Conservation (phyloP, 495 filamentous ascomycete species). For the Astrocystis sublimbata region DNA sequence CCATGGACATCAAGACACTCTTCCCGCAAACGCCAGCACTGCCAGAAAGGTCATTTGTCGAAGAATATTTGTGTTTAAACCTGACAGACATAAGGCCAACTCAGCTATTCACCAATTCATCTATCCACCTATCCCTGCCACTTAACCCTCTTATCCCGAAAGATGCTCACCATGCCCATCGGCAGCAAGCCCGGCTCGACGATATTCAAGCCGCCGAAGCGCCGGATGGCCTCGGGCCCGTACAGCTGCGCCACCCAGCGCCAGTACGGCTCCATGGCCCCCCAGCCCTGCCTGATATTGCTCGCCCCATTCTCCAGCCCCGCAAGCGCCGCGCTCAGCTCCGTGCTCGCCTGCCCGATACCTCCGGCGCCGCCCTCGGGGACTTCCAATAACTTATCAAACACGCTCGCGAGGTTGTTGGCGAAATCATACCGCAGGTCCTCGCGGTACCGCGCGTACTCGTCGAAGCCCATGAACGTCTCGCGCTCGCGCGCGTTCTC, state of each 20-base stretch:
- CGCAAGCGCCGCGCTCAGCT: conserved; percentile 25
- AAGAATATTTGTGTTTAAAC: too few relatives aligned
- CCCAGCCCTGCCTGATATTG: conserved; percentile 34
- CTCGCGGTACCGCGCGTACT: conserved; percentile 56
- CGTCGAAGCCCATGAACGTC: conserved; percentile 55
- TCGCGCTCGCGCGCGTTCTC: conserved; percentile 24
- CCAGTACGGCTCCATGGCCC: conserved; percentile 58
- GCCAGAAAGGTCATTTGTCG: too few relatives aligned
- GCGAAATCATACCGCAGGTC: conserved; percentile 31
- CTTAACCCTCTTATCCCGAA: conserved; percentile 58
- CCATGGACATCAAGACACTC: too few relatives aligned
- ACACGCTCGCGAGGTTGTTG: conserved; percentile 33
- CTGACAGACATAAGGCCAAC: too few relatives aligned
- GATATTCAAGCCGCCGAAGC: conserved; percentile 63
- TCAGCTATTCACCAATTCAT: too few relatives aligned
- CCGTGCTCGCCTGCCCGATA: conserved; percentile 20
- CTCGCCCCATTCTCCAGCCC: conserved; percentile 16
- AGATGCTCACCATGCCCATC: conserved; percentile 64
- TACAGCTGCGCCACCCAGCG: conserved; percentile 63
- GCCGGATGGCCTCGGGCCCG: conserved; percentile 56
- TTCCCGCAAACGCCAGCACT: too few relatives aligned
- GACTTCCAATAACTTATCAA: conserved; percentile 39
- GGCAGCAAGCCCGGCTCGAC: conserved; percentile 63
- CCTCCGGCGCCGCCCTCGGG: background rate
- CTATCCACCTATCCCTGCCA: conserved; percentile 52